A percentile compares a stretch with the other conserved stretches of the same genome.
Evolutionary conservation across 257 asterid genomes (phyloP).

Genomic region (Solanum etuberosum): DNA sequence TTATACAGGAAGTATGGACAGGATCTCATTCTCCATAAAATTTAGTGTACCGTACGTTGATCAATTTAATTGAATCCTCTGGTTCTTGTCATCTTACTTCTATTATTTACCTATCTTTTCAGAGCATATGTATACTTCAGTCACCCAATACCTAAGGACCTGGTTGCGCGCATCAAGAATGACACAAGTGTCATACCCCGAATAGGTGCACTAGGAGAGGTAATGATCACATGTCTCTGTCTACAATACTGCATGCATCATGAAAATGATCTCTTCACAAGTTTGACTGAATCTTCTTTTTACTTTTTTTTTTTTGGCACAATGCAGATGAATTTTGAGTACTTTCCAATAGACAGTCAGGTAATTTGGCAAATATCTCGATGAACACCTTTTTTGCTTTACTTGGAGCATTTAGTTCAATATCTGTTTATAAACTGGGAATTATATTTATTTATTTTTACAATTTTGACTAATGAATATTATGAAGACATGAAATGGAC

Average conservation of each 20-base stretch:
- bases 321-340: conserved; percentile 92
- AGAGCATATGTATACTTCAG: conserved; percentile 94
- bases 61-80: conserved; percentile 7
- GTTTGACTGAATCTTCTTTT: background rate
- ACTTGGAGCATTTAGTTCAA: background rate
- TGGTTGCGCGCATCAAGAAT: conserved; percentile 70
- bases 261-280: background rate
- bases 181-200: conserved; percentile 93
- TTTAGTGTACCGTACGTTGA: background rate
- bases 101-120: conserved; percentile 9
- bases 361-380: conserved; percentile 20
- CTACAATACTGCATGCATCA: background rate
- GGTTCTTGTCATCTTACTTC: background rate
- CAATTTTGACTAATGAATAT: background rate
- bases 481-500: background rate
- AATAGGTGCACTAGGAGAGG: conserved; percentile 96
- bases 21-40: background rate
- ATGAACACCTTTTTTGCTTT: background rate
- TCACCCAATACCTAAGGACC: conserved; percentile 70
- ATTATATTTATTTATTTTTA: background rate
- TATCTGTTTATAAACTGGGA: background rate
- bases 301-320: conserved; percentile 7
- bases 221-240: conserved; percentile 12
- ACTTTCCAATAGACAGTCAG: conserved; percentile 84
- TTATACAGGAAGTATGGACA: conserved; percentile 70